Percentiles rank a stretch among this genome's conserved stretches.
Conservation (phyloP, 352 stramenopile species). For the Phytopythium kandeliae region DNA sequence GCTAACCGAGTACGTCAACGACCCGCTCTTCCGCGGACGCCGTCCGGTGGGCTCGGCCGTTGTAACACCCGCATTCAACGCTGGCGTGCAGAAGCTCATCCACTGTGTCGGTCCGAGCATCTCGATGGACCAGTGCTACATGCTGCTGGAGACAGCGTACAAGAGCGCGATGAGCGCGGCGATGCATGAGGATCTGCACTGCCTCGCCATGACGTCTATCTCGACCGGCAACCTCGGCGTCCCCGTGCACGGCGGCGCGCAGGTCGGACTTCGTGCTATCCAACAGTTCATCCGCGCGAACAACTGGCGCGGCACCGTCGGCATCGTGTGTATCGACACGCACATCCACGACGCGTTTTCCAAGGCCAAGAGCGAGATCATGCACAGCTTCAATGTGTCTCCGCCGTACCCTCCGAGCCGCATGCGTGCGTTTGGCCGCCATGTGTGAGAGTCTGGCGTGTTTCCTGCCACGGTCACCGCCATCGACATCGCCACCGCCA, state of each 20-base stretch:
- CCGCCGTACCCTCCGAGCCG: slow-evolving; percentile 3
- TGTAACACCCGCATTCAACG: slow-evolving; percentile 42
- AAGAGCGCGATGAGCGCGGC: slow-evolving; percentile 29
- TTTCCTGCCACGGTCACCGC: too few species aligned
- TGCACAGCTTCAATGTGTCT: slow-evolving; percentile 30
- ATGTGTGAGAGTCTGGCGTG: neutral
- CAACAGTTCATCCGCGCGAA: slow-evolving; percentile 30
- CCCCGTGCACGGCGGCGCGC: slow-evolving; percentile 18
- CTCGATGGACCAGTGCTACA: slow-evolving; percentile 19
- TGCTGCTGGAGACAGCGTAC: slow-evolving; percentile 39
- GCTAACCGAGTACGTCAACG: slow-evolving; percentile 25
- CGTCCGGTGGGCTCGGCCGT: slow-evolving; percentile 28
- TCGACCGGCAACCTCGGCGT: slow-evolving; percentile 47
- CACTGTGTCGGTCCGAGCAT: slow-evolving; percentile 52
- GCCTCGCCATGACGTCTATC: slow-evolving; percentile 53
- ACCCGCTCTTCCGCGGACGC: slow-evolving; percentile 19
- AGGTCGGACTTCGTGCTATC: slow-evolving; percentile 38
- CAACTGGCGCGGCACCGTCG: slow-evolving; percentile 29
- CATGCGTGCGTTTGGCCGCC: neutral
- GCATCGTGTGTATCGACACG: slow-evolving; percentile 29
- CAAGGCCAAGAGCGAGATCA: slow-evolving; percentile 9
- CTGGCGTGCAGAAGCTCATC: slow-evolving; percentile 38
- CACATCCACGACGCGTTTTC: slow-evolving; percentile 22
- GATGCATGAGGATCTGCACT: slow-evolving; percentile 31
- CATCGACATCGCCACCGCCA: too few species aligned